A percentile compares a stretch with the other conserved stretches of the same genome.
Conservation (phyloP, 352 stramenopile species). For the Globisporangium barbulae region DNA sequence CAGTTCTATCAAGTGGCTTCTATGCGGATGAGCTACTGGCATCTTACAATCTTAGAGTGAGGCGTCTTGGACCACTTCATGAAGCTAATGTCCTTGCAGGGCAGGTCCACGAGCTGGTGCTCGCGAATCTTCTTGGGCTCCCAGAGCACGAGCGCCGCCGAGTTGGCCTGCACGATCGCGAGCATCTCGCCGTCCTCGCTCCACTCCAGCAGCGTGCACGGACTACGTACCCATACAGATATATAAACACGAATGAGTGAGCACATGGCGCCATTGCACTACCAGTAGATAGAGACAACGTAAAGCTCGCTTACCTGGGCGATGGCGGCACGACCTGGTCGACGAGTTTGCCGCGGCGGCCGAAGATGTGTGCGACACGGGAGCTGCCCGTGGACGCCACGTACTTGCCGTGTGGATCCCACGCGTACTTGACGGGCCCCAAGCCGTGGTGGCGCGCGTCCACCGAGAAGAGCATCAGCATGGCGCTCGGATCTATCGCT, state of each 20-base stretch:
- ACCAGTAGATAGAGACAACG: background rate
- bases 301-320: slow-evolving; percentile 33
- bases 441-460: slow-evolving; percentile 72
- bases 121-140: slow-evolving; percentile 56
- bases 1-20: background rate
- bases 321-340: slow-evolving; percentile 79
- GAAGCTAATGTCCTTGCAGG: slow-evolving; percentile 72
- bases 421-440: slow-evolving; percentile 75
- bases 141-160: slow-evolving; percentile 66
- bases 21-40: background rate
- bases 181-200: slow-evolving; percentile 63
- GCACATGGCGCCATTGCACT: background rate
- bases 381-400: slow-evolving; percentile 74
- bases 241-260: background rate
- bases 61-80: slow-evolving; percentile 80
- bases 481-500: slow-evolving; percentile 15
- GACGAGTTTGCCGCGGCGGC: slow-evolving; percentile 62
- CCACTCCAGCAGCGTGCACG: slow-evolving; percentile 76
- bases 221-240: slow-evolving; percentile 19
- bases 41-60: slow-evolving; percentile 42
- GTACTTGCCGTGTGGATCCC: slow-evolving; percentile 72
- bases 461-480: slow-evolving; percentile 83
- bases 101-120: slow-evolving; percentile 65
- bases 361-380: slow-evolving; percentile 75
- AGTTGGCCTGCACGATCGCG: slow-evolving; percentile 77